Evolutionary conservation across 805 yeast species (phyloP), one percentile per base, ranked within the genome.

Genomic region (Candida qinlingensis): DNA sequence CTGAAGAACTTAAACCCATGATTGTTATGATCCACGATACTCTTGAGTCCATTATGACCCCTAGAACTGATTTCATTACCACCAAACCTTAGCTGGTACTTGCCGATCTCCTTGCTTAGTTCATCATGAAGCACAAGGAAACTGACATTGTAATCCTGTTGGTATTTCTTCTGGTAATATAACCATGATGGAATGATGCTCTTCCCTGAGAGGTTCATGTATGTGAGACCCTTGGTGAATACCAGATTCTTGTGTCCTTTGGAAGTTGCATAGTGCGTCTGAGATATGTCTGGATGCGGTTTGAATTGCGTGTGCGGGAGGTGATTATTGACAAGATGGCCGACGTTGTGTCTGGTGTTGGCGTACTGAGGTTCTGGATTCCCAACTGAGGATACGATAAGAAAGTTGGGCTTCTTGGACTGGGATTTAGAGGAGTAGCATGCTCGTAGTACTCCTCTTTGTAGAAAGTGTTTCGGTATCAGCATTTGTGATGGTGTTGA

Each of bases 11-110:
- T 54, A 12, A 49, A 11, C 4, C 46, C 46, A 7, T 43, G 42
- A 11, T 38, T 43, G 35, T 49, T 49, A 10, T 46, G 46, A 9
- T 49, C 49, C 40, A 74, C 75, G 4, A 91, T 74, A 38, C 85
- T 78, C 52, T 75, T 75, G 29, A 91, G 70, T 0, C 97, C 97
- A 60, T 88, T 89, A 59, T 91, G 98, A 0, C 96, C 97, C 41
- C 94, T 71, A 12, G 81, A 73, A 39, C 87, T 77, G 0, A 84
- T 72, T 1, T 79, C 76, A 34, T 46, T 49, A 2, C 52, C 52
- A 11, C 80, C 82, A 13, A 68, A 70, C 42, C 92, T 71, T 1
- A 85, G 62, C 57, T 85, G 85, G 25, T 81, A 69, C 46, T 79
- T 76, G 0, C 97, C 97, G 4, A 82, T 54, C 0, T 76, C 77